A percentile compares a stretch with the other conserved stretches of the same genome.
These are phyloP conservation scores for Saccharomyces hybrid DNA, from an alignment of 1,139 yeast genomes.

Conservation along the genomic window DNA sequence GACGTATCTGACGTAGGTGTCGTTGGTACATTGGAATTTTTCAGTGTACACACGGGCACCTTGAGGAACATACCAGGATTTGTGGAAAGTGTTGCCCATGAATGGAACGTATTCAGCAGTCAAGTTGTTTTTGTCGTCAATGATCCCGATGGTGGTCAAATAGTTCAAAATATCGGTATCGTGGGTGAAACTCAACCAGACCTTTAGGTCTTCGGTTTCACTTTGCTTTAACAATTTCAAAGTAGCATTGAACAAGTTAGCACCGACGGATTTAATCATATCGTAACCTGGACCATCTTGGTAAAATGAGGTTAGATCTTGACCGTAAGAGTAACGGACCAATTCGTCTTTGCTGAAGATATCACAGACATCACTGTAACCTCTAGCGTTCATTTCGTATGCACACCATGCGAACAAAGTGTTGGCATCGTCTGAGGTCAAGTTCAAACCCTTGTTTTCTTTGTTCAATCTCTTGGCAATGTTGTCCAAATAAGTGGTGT, in stretches of 20 bases:
- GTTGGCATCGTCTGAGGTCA: conserved; percentile 38
- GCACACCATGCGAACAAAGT: conserved; percentile 46
- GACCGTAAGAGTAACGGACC: conserved; percentile 40
- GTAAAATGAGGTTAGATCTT: conserved; percentile 45
- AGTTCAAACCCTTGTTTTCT: conserved; percentile 39
- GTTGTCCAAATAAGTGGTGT: conserved; percentile 30
- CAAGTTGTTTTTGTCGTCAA: conserved; percentile 28
- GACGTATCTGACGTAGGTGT: conserved; percentile 42
- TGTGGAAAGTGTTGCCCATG: conserved; percentile 24
- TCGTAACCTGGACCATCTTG: conserved; percentile 47
- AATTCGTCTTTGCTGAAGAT: conserved; percentile 51
- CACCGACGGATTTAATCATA: conserved; percentile 40
- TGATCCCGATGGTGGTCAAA: conserved; percentile 46
- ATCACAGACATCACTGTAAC: conserved; percentile 47
- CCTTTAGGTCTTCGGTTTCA: conserved; percentile 24
- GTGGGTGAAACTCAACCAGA: conserved; percentile 47
- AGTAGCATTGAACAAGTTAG: conserved; percentile 44
- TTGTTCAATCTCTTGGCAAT: conserved; percentile 38
- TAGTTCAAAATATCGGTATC: conserved; percentile 49
- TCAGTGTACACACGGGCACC: conserved; percentile 51
- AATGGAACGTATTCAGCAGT: conserved; percentile 36
- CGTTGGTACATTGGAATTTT: conserved; percentile 37
- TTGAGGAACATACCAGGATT: conserved; percentile 40
- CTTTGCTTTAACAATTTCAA: conserved; percentile 24
- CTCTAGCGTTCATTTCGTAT: conserved; percentile 49